Percentiles rank a stretch among this genome's conserved stretches.
Conservation (phyloP, 2,329 filamentous ascomycete species). For the Elsinoe necatrix region DNA sequence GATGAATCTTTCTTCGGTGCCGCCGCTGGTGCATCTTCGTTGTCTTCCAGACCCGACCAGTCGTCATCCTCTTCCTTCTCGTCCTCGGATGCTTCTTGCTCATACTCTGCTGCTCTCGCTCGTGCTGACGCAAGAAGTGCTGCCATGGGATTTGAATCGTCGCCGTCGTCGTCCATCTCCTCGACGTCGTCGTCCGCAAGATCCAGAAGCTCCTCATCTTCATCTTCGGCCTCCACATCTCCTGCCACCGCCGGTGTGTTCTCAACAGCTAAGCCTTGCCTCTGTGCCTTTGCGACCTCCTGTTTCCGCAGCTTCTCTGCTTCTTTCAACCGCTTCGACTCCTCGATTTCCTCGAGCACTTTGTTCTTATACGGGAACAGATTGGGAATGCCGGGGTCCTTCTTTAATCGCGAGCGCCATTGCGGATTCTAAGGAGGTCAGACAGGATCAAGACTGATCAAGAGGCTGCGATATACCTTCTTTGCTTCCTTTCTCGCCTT, state of each 20-base stretch:
- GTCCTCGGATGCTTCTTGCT: slow-evolving; percentile 54
- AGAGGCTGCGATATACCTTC: slow-evolving; percentile 45
- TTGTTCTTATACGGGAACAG: slow-evolving; percentile 97
- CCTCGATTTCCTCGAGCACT: slow-evolving; percentile 88
- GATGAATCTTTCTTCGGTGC: slow-evolving; percentile 51
- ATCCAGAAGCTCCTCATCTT: slow-evolving; percentile 42
- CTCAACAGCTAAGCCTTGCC: slow-evolving; percentile 28
- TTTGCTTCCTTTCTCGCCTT: slow-evolving; percentile 84
- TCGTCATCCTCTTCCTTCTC: slow-evolving; percentile 48
- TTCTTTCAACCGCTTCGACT: slow-evolving; percentile 68
- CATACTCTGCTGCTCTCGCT: slow-evolving; percentile 67
- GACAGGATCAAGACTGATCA: not conserved
- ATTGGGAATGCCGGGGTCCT: slow-evolving; percentile 96
- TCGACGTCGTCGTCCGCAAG: slow-evolving; percentile 26
- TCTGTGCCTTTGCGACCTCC: slow-evolving; percentile 54
- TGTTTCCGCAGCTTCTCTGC: slow-evolving; percentile 65
- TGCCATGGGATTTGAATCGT: slow-evolving; percentile 78
- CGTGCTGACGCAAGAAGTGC: slow-evolving; percentile 79
- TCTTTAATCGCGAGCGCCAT: slow-evolving; percentile 93
- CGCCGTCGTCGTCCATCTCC: slow-evolving; percentile 45
- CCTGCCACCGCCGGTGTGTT: slow-evolving; percentile 30
- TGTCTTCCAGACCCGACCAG: slow-evolving; percentile 39
- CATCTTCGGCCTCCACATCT: slow-evolving; percentile 40
- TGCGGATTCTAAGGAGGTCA: slow-evolving; percentile 64
- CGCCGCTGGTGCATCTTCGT: slow-evolving; percentile 31